Evolutionary conservation across 2,329 filamentous ascomycete species (phyloP).

Genomic region (Alternaria incomplexa): DNA sequence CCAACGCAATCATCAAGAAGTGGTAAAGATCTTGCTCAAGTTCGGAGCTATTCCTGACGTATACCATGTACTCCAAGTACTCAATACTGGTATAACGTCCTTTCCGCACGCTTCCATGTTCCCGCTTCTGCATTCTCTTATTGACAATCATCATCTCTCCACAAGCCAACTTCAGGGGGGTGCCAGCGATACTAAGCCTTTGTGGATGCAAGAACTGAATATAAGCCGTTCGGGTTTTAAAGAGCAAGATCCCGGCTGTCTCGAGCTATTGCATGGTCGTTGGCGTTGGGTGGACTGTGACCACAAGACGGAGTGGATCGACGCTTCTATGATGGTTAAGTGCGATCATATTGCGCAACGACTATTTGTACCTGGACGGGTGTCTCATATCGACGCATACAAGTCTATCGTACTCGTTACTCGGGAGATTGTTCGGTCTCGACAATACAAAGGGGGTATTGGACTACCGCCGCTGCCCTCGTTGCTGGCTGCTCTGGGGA

Average conservation of each 20-base stretch:
- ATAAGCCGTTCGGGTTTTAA: neutral
- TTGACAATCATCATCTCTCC: neutral
- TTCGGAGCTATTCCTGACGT: neutral
- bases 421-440: neutral
- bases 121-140: neutral
- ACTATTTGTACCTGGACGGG: neutral
- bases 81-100: neutral
- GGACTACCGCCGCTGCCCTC: neutral
- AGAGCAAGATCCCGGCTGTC: neutral
- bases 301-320: neutral
- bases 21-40: neutral
- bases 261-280: neutral
- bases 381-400: neutral
- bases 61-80: neutral
- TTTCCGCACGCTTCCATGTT: neutral
- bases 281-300: neutral
- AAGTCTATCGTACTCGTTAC: neutral
- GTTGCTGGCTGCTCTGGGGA: neutral
- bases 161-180: neutral
- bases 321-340: neutral
- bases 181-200: neutral
- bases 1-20: neutral
- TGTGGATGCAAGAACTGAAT: neutral
- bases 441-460: neutral
- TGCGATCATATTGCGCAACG: neutral